Base-by-base conservation (phyloP, 768 basidiomycete species). In the Amanita inopinata region DNA sequence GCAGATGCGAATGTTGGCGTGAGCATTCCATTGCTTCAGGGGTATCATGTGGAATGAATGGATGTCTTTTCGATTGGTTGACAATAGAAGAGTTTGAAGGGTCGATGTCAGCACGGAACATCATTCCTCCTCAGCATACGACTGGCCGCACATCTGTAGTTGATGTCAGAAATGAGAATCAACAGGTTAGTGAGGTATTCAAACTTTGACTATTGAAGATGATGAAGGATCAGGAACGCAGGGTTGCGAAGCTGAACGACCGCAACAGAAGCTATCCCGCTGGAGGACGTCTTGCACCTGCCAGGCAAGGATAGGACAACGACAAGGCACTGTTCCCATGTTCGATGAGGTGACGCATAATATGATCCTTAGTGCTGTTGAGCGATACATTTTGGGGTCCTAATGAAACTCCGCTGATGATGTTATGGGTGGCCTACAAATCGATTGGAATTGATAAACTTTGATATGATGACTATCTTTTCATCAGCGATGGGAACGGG, bases 301-400 rank as follows among this genome's bases (percentile, higher is more conserved):
- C 15, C 9, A 34, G 33, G 15, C 15, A 17, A 15, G 43, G 49
- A 24, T 50, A 33, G 27, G 15, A 31, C 12, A 43, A 28, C 38
- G 37, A n/a, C n/a, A 49, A 44, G 46, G 45, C 22, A 41, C 32
- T n/a, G 32, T 22, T 38, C 44, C 53, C 15, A 50, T 55, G 37
- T 46, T 64, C 32, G 66, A 69, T 54, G 63, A 67, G 25, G 55
- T 61, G 34, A 61, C 51, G 31, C 61, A 63, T 46, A 56, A 53
- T 35, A 67, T 69, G 62, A 39, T 70, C 23, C 51, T 70, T 38
- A 62, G 60, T 10, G 56, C 63, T 3, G 55, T 65, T 12, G 68
- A 69, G 43, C 56, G 58, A 35, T 64, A 58, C 40, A 40, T 50
- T 40, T 40, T 65, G 58, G 58, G 46, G 46, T n/a, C 57, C 52